These are phyloP conservation scores for Lophiotrema nucula DNA, from an alignment of 495 filamentous ascomycete genomes.

Conservation along the genomic window DNA sequence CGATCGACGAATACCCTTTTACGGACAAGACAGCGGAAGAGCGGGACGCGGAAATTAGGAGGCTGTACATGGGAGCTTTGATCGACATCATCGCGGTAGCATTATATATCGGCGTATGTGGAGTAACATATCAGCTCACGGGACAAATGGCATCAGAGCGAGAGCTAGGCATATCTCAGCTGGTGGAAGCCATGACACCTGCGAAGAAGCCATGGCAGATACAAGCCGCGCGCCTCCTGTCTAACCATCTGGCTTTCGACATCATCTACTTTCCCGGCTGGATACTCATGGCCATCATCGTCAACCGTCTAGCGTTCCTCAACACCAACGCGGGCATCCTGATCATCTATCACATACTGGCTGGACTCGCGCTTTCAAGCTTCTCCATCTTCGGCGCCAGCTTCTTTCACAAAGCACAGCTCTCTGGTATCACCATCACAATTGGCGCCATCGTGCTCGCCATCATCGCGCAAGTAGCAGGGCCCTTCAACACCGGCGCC, in stretches of 20 bases:
- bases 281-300: slow-evolving; percentile 44
- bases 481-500: slow-evolving; percentile 36
- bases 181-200: slow-evolving; percentile 47
- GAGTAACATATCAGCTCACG: slow-evolving; percentile 64
- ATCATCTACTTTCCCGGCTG: slow-evolving; percentile 50
- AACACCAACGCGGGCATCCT: slow-evolving; percentile 42
- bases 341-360: slow-evolving; percentile 45
- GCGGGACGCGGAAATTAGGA: slow-evolving; percentile 58
- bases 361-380: slow-evolving; percentile 43
- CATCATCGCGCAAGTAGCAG: slow-evolving; percentile 45
- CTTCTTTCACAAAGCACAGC: slow-evolving; percentile 50
- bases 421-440: slow-evolving; percentile 47
- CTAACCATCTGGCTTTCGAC: slow-evolving; percentile 44
- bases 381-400: slow-evolving; percentile 46
- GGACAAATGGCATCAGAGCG: slow-evolving; percentile 46
- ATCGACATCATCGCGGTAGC: slow-evolving; percentile 66
- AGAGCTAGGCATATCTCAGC: slow-evolving; percentile 43
- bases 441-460: slow-evolving; percentile 47
- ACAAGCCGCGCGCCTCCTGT: slow-evolving; percentile 40
- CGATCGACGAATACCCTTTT: slow-evolving; percentile 64
- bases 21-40: slow-evolving; percentile 66
- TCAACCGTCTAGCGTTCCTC: slow-evolving; percentile 42
- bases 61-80: slow-evolving; percentile 65
- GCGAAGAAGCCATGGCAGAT: slow-evolving; percentile 41
- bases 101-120: slow-evolving; percentile 73